Evolutionary conservation across 2,329 filamentous ascomycete genomes (phyloP).

Genomic region (Nothophaeocryptopus gaeumannii): DNA sequence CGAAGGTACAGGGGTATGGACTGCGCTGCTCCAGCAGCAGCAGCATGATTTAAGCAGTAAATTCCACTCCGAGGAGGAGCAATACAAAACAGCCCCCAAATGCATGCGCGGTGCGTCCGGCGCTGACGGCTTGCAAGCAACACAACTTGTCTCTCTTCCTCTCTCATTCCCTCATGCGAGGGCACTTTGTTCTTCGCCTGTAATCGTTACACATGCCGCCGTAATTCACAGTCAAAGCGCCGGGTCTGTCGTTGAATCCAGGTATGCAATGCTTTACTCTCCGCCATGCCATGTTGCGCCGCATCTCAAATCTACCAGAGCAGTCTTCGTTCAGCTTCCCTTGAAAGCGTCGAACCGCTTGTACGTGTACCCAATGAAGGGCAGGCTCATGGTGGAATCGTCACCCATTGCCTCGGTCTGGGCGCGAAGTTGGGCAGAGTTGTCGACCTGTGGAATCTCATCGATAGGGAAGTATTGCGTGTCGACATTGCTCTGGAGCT

Average conservation of each 20-base stretch:
- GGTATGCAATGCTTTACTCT: no score
- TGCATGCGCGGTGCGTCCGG: constrained; percentile 1
- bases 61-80: neutral
- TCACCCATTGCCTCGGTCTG: constrained; percentile 72
- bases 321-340: constrained; percentile 27
- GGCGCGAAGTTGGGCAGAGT: constrained; percentile 78
- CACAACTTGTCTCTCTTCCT: neutral
- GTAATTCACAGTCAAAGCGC: constrained; percentile 6
- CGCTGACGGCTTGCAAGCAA: neutral
- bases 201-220: constrained; percentile 11
- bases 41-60: neutral
- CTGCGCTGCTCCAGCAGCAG: constrained; percentile 5
- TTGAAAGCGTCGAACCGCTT: constrained; percentile 82
- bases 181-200: constrained; percentile 5
- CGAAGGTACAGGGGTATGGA: neutral
- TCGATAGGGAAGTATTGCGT: constrained; percentile 99
- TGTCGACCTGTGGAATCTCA: constrained; percentile 96
- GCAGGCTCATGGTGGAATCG: constrained; percentile 89
- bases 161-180: constrained; percentile 1
- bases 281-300: no score
- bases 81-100: constrained; percentile 4
- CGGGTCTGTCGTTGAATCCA: neutral
- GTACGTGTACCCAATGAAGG: constrained; percentile 95
- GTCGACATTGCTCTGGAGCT: constrained; percentile 87
- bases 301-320: no score